These are phyloP conservation scores for Fusarium sacchari DNA, from an alignment of 2,329 filamentous ascomycete genomes.

Conservation along the genomic window DNA sequence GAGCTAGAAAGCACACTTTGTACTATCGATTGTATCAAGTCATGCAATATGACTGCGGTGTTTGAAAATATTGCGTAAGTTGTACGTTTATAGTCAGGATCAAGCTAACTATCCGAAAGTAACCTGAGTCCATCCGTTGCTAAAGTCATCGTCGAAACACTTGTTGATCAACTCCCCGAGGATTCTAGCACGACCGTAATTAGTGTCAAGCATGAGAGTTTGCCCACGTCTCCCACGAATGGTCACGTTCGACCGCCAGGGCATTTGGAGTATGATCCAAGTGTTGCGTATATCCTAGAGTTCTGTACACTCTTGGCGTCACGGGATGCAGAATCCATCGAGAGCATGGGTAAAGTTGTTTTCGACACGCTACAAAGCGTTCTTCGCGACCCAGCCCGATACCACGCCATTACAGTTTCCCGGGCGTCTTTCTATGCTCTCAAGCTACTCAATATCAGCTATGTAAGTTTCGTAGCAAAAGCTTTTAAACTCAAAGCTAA, in stretches of 20 bases:
- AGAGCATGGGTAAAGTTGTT: slow-evolving; percentile 79
- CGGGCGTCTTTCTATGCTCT: slow-evolving; percentile 89
- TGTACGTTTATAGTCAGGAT: neutral
- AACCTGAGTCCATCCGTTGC: slow-evolving; percentile 50
- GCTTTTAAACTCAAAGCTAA: slow-evolving; percentile 28
- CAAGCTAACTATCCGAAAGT: slow-evolving; percentile 38
- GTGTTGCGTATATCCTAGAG: slow-evolving; percentile 89
- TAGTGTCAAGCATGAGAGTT: slow-evolving; percentile 86
- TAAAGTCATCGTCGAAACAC: slow-evolving; percentile 66
- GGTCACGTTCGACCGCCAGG: slow-evolving; percentile 48
- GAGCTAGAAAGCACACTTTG: slow-evolving; percentile 95
- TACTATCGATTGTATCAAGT: slow-evolving; percentile 92
- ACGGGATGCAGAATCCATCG: slow-evolving; percentile 77
- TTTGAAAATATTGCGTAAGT: slow-evolving; percentile 83
- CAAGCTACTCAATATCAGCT: slow-evolving; percentile 82
- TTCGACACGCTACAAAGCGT: slow-evolving; percentile 83
- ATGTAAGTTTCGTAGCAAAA: slow-evolving; percentile 66
- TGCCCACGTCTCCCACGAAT: slow-evolving; percentile 69
- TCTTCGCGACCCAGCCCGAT: slow-evolving; percentile 79
- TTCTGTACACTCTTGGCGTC: slow-evolving; percentile 85
- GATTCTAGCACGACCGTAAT: slow-evolving; percentile 82
- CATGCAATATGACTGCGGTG: slow-evolving; percentile 85
- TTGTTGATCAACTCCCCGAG: slow-evolving; percentile 88
- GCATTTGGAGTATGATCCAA: slow-evolving; percentile 81
- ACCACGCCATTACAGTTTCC: slow-evolving; percentile 86